Percentiles rank a stretch among this genome's conserved stretches.
These are phyloP conservation scores for Wickerhamiella pararugosa DNA, from an alignment of 1,139 yeast species.

Conservation along the genomic window DNA sequence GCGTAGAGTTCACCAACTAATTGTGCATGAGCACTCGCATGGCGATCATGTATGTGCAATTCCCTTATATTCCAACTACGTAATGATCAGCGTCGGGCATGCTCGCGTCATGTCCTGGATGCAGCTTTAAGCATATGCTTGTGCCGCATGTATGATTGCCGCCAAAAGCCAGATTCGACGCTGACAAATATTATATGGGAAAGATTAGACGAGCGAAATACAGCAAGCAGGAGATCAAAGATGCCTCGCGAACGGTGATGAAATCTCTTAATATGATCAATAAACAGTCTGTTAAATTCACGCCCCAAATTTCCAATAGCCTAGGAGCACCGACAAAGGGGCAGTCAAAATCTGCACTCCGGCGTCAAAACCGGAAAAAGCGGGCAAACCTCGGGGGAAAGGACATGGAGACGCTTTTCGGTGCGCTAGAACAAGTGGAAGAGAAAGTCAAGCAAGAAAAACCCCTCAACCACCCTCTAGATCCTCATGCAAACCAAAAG, in stretches of 20 bases:
- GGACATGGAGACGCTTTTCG: constrained; percentile 17
- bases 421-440: constrained; percentile 20
- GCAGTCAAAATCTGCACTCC: constrained; percentile 20
- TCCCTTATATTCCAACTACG: too few species aligned
- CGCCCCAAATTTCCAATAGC: constrained; percentile 14
- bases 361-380: constrained; percentile 16
- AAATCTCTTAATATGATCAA: constrained; percentile 14
- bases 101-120: too few species aligned
- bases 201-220: constrained; percentile 6
- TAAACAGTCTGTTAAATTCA: constrained; percentile 8
- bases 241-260: constrained; percentile 16
- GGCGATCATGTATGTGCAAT: too few species aligned
- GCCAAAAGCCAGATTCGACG: too few species aligned
- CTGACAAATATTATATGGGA: too few species aligned
- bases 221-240: constrained; percentile 14
- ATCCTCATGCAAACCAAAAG: not conserved
- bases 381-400: constrained; percentile 19
- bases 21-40: too few species aligned
- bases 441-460: constrained; percentile 8
- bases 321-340: constrained; percentile 9
- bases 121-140: too few species aligned
- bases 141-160: too few species aligned
- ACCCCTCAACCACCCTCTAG: not conserved
- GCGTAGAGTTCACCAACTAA: too few species aligned
- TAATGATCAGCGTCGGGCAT: too few species aligned